phyloP scores from a whole-genome alignment of 2,329 filamentous ascomycete species.

The Sarocladium strictum region DNA sequence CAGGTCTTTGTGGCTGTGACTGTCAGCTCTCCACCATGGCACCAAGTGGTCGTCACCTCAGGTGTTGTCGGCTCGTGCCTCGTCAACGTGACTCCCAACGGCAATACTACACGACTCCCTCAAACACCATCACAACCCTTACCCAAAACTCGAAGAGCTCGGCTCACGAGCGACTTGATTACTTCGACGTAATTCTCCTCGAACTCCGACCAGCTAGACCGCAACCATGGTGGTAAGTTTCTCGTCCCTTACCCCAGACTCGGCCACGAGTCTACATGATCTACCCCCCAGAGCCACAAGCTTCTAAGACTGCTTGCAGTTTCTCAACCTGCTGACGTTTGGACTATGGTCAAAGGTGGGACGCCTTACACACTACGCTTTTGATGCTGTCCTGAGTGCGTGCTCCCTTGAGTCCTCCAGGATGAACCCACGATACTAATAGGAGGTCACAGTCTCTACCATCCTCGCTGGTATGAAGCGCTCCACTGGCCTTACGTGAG shows the following conservation, averaged over 20 bases:
- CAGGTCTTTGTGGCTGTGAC: not conserved
- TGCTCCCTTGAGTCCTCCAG: slow-evolving; percentile 15
- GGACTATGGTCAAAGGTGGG: slow-evolving; percentile 75
- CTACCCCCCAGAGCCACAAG: slow-evolving; percentile 12
- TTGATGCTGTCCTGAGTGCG: slow-evolving; percentile 89
- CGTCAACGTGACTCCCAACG: not conserved
- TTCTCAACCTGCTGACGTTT: slow-evolving; percentile 64
- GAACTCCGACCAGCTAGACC: not conserved
- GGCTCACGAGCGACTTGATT: too few relatives aligned
- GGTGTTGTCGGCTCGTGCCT: not conserved
- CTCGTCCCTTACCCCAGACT: not conserved
- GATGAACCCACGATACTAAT: not conserved
- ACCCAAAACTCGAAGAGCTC: not conserved
- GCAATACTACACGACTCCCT: not conserved
- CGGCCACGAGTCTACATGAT: too few relatives aligned
- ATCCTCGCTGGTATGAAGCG: slow-evolving; percentile 96
- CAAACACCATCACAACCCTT: not conserved
- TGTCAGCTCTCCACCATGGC: not conserved
- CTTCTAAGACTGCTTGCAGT: slow-evolving; percentile 38
- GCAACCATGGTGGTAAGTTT: slow-evolving; percentile 14
- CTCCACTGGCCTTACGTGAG: slow-evolving; percentile 96
- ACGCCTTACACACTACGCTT: slow-evolving; percentile 87
- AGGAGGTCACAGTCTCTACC: slow-evolving; percentile 66
- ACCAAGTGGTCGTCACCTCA: not conserved
- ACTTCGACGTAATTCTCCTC: too few relatives aligned